These are phyloP conservation scores for rapeseed (Brassica napus) DNA, from an alignment of 345 rosid genomes.

Conservation along the genomic window Da-Ae NC_063448.1:10693001-10693500, in stretches of 20 bases:
- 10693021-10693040: slow-evolving; percentile 25
- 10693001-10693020: neutral
- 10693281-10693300: slow-evolving; percentile 43
- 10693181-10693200: slow-evolving; percentile 15
- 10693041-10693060: slow-evolving; percentile 13
- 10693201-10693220: neutral
- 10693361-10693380: neutral
- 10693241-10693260: slow-evolving; percentile 44
- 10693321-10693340: slow-evolving; percentile 37
- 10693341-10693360: neutral
- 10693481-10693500: slow-evolving; percentile 21
- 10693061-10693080: slow-evolving; percentile 31
- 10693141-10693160: neutral
- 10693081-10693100: slow-evolving; percentile 24
- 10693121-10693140: neutral
- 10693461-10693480: neutral
- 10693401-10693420: slow-evolving; percentile 4
- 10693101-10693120: neutral
- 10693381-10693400: neutral
- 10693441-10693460: slow-evolving; percentile 32
- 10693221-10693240: neutral
- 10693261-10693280: slow-evolving; percentile 49
- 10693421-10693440: slow-evolving; percentile 28
- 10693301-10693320: slow-evolving; percentile 23
- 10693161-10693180: neutral